These are phyloP conservation scores for Fusarium poae DNA, from an alignment of 2,329 filamentous ascomycete species.

Conservation along the genomic window DNA sequence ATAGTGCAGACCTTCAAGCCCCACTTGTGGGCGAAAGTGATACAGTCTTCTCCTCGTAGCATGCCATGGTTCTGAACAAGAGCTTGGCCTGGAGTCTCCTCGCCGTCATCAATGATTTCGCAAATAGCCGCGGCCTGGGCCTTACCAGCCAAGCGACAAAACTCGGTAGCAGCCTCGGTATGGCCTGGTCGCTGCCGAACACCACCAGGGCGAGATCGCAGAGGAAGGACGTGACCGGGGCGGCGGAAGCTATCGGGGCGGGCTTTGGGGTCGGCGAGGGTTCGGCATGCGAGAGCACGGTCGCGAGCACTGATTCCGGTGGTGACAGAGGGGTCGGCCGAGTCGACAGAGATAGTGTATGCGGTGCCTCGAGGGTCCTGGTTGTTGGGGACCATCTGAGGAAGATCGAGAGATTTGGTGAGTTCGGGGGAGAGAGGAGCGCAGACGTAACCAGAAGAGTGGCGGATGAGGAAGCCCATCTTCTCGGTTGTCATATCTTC, in stretches of 20 bases:
- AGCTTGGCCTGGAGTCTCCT: slow-evolving; percentile 75
- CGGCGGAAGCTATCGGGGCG: slow-evolving; percentile 75
- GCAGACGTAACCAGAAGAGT: slow-evolving; percentile 93
- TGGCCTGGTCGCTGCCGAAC: slow-evolving; percentile 85
- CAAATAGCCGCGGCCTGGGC: slow-evolving; percentile 83
- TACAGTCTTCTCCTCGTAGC: slow-evolving; percentile 89
- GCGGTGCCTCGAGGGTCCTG: slow-evolving; percentile 92
- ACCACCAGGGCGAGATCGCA: slow-evolving; percentile 83
- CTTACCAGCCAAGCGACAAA: slow-evolving; percentile 88
- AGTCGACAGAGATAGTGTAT: slow-evolving; percentile 92
- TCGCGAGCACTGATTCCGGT: slow-evolving; percentile 94
- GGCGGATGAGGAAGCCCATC: slow-evolving; percentile 95
- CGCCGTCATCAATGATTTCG: slow-evolving; percentile 90
- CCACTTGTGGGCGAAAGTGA: slow-evolving; percentile 89
- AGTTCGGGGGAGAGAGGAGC: slow-evolving; percentile 80
- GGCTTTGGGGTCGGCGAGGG: slow-evolving; percentile 76
- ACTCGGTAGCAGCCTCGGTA: slow-evolving; percentile 93
- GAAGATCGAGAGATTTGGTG: slow-evolving; percentile 79
- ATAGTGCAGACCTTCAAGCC: slow-evolving; percentile 96
- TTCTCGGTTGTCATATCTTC: slow-evolving; percentile 85
- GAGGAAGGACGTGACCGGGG: slow-evolving; percentile 90
- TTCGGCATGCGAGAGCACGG: slow-evolving; percentile 82
- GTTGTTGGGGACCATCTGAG: slow-evolving; percentile 83
- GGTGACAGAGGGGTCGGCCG: slow-evolving; percentile 76
- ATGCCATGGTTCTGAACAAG: slow-evolving; percentile 80